Percentiles rank a stretch among this genome's conserved stretches.
These are phyloP conservation scores for Leishmania major DNA, from an alignment of 208 protist species.

Conservation along the genomic window DNA sequence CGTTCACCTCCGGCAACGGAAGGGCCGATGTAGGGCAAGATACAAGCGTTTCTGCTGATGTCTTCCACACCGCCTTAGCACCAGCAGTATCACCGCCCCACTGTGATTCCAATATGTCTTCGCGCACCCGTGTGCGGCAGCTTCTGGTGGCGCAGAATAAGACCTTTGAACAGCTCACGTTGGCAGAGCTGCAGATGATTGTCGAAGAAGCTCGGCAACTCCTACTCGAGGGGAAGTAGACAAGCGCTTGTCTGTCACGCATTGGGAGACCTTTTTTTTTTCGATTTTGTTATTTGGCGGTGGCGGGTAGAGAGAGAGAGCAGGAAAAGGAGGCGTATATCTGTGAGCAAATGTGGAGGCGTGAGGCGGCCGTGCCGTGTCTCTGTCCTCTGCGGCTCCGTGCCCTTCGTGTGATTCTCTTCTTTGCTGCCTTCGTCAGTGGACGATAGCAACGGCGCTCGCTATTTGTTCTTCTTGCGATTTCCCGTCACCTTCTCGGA, in stretches of 20 bases:
- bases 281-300: too few species aligned
- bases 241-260: neutral
- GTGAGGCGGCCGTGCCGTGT: neutral
- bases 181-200: slow-evolving; percentile 62
- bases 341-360: neutral
- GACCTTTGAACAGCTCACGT: slow-evolving; percentile 63
- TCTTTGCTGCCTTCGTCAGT: neutral
- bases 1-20: neutral
- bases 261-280: neutral
- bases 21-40: neutral
- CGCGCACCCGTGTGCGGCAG: slow-evolving; percentile 13
- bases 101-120: slow-evolving; percentile 1
- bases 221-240: neutral
- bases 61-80: neutral
- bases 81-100: neutral
- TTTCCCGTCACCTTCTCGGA: neutral
- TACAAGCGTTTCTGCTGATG: too few species aligned
- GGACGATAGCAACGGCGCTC: neutral
- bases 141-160: slow-evolving; percentile 48
- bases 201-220: slow-evolving; percentile 62
- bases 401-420: neutral
- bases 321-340: neutral
- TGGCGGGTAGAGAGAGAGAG: neutral
- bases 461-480: neutral
- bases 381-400: neutral